phyloP scores from a whole-genome alignment of 2,329 filamentous ascomycete genomes.

The Hypocreales sp. region DNA sequence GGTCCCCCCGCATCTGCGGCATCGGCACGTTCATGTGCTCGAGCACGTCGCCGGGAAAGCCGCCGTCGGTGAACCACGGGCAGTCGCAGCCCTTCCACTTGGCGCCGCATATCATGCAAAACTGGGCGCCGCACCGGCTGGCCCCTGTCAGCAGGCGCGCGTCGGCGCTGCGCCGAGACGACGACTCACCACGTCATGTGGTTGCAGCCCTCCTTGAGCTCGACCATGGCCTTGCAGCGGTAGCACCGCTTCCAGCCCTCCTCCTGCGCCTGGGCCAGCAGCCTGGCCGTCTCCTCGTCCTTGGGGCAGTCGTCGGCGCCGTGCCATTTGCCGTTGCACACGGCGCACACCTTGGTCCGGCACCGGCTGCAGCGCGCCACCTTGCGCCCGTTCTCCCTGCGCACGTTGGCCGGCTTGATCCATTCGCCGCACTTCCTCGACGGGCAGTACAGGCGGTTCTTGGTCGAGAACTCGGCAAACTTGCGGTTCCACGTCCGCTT shows the following conservation, averaged over 20 bases:
- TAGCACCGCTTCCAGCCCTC: slow-evolving; percentile 65
- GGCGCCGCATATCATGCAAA: slow-evolving; percentile 71
- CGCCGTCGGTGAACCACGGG: slow-evolving; percentile 58
- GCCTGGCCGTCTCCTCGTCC: slow-evolving; percentile 47
- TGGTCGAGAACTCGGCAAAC: slow-evolving; percentile 59
- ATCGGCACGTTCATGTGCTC: slow-evolving; percentile 35
- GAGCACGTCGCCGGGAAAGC: slow-evolving; percentile 35
- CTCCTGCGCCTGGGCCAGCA: slow-evolving; percentile 50
- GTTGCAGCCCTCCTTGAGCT: slow-evolving; percentile 71
- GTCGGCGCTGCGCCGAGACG: too few species aligned
- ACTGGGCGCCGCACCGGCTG: slow-evolving; percentile 65
- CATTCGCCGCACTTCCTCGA: slow-evolving; percentile 57
- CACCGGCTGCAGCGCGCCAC: slow-evolving; percentile 58
- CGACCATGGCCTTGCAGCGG: slow-evolving; percentile 58
- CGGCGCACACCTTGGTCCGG: slow-evolving; percentile 56
- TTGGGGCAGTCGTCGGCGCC: slow-evolving; percentile 51
- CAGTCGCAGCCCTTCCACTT: slow-evolving; percentile 79
- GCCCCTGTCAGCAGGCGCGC: too few species aligned
- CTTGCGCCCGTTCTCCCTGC: slow-evolving; percentile 40
- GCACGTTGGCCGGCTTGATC: slow-evolving; percentile 60
- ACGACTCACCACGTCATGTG: slow-evolving; percentile 73
- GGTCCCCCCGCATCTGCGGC: slow-evolving; percentile 12
- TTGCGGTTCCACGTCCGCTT: slow-evolving; percentile 71
- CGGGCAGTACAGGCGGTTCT: slow-evolving; percentile 66
- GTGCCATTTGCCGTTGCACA: slow-evolving; percentile 65